Conservation (phyloP, 305 asterid species). For the Petunia hybrid region DNA sequence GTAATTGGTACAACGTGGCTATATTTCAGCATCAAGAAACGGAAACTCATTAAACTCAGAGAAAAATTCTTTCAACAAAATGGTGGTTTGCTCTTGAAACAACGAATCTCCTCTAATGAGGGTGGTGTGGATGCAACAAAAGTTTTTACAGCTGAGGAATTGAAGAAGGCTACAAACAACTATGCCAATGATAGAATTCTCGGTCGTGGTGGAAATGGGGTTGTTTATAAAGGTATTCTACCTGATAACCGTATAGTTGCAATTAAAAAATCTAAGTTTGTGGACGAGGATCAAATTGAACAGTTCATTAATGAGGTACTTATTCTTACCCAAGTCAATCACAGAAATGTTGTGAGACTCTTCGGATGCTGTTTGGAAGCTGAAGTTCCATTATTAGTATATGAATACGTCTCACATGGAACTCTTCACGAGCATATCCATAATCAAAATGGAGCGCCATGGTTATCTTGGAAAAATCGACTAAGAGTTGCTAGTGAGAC, state of each 20-base stretch:
- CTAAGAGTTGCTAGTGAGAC: constrained; percentile 52
- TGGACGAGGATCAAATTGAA: constrained; percentile 57
- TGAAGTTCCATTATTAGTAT: constrained; percentile 58
- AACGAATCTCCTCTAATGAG: constrained; percentile 29
- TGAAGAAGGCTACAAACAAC: constrained; percentile 54
- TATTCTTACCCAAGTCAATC: constrained; percentile 59
- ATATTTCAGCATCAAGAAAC: constrained; percentile 41
- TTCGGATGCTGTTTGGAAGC: constrained; percentile 60
- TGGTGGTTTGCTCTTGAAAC: constrained; percentile 44
- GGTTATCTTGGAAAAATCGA: constrained; percentile 63
- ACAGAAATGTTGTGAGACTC: constrained; percentile 56
- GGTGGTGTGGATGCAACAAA: constrained; percentile 43
- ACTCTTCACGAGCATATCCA: constrained; percentile 54
- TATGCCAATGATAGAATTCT: constrained; percentile 55
- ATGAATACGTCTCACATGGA: constrained; percentile 53
- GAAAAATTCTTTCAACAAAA: constrained; percentile 51
- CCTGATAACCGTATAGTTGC: constrained; percentile 52
- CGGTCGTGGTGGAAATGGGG: constrained; percentile 64
- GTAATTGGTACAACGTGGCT: constrained; percentile 39
- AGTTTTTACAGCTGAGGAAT: constrained; percentile 56
- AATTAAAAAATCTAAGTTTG: constrained; percentile 54
- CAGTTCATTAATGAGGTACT: constrained; percentile 60
- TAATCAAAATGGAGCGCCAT: constrained; percentile 29
- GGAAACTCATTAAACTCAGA: constrained; percentile 39
- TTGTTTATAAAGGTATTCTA: constrained; percentile 62